Base-by-base conservation (phyloP, 2,329 filamentous ascomycete genomes). In the Cladobotryum protrusum region DNA sequence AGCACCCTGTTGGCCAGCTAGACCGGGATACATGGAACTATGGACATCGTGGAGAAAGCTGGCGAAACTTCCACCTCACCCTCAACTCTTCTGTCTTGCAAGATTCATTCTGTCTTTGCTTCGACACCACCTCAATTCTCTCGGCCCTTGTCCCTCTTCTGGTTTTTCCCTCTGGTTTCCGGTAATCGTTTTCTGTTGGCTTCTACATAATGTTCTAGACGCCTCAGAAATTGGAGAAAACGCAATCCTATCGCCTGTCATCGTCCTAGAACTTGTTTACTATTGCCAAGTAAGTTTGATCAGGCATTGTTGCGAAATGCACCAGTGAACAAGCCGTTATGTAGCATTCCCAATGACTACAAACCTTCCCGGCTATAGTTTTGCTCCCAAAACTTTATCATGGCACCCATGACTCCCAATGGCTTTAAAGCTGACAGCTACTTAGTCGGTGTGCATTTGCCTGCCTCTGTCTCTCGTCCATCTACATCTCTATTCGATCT, bases 51-150 rank as follows among this genome's bases (percentile, higher is more conserved):
- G 59, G 59, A 61, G 63, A 59, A 59, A 59, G 56, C 61, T 64
- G 57, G 64, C 63, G 61, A 67, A 69, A 64, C 67, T 70, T 70
- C 68, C 66, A 70, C 68, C 62, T 71, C 65, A 69, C 63, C 66
- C 62, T 70, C 60, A 67, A 61, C 57, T 60, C 48, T 14, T 33
- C 42, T 45, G 33, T 45, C 34, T 37, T 49, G 53, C 54, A 53
- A 41, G 51, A 54, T 50, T 47, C 56, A 57, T 53, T 56, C 55
- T 56, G 54, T 57, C 55, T 52, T 55, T 54, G 53, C 52, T 55
- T 53, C 58, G 54, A 56, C 59, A 57, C 59, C 58, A 52, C 54
- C 54, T 56, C 54, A 49, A 52, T 50, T 48, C 50, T 54, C 51
- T 47, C 56, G 57, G 62, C 65, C 60, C 61, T 59, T 60, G 63